Evolutionary conservation across 352 stramenopile genomes (phyloP), one percentile per base, ranked within the genome.

Genomic region (Hyaloperonospora arabidopsidis): DNA sequence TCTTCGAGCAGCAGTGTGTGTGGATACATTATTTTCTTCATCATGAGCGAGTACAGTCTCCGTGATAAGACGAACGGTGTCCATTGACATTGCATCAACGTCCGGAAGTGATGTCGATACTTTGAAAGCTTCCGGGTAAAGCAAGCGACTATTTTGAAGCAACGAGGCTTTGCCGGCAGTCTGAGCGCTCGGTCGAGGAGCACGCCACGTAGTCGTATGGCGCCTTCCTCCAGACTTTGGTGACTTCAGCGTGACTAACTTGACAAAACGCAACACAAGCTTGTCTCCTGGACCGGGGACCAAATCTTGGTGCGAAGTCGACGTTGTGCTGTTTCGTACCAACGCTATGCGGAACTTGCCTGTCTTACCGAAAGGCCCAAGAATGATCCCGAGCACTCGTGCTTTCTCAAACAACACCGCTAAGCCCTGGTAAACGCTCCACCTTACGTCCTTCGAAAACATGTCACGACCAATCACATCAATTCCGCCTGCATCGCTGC

Each of bases 321-420:
- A 44, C 25, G 25, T 32, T 0, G n/a, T 44, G 15, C 39, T 15
- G 21, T 32, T 32, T 15, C 49, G 8, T 15, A 57, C 2, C 17
- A 88, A 48, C 12, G 67, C 57, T 21, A 88, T 60, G 5, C 74
- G 72, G 35, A 84, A 86, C 59, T 95, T 95, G 39, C 80, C 84
- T 15, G 77, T 72, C 53, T 92, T 95, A 3, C 84, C 84, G 63
- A 95, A 95, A 15, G 82, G 74, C 5, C 72, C 78, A 1, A 85
- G 38, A 43, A 93, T 84, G 3, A 38, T 64, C 0, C 80, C 82
- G 0, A 90, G 59, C 14, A 44, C 32, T 1, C 57, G 58, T 0
- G 63, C 62, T 22, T 61, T 38, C 19, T 72, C 54, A 3, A 87
- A 86, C 18, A 87, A 51, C 38, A 95, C 74, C 0, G 61, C 58